These are phyloP conservation scores for Leccinum truebloodii DNA, from an alignment of 768 basidiomycete species.

Conservation along the genomic window DNA sequence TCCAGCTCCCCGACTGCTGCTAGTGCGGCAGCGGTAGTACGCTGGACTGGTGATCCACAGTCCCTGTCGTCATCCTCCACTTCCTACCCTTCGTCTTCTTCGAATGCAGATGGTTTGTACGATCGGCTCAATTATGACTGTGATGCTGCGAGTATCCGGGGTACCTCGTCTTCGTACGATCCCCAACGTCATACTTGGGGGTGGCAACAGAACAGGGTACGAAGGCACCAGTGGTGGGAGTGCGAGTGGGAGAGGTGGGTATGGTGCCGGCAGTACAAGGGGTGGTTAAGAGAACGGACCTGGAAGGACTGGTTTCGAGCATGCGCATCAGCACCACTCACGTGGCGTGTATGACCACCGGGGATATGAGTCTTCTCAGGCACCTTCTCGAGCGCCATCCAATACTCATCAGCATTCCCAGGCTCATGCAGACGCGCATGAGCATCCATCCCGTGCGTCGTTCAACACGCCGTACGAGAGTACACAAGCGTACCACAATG, in stretches of 20 bases:
- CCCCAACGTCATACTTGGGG: constrained; percentile 19
- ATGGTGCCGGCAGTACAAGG: constrained; percentile 20
- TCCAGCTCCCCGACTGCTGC: constrained; percentile 9
- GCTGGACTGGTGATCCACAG: constrained; percentile 19
- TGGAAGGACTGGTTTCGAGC: constrained; percentile 24
- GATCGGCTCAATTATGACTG: constrained; percentile 27
- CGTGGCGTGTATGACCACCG: constrained; percentile 31
- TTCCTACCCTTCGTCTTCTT: constrained; percentile 20
- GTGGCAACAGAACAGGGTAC: constrained; percentile 14
- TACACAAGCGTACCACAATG: constrained; percentile 30
- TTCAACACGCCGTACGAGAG: constrained; percentile 29
- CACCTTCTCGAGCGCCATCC: constrained; percentile 23
- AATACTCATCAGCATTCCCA: constrained; percentile 19
- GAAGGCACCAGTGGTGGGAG: constrained; percentile 15
- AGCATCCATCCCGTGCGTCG: constrained; percentile 17
- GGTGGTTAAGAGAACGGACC: constrained; percentile 24
- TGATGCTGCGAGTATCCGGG: constrained; percentile 17
- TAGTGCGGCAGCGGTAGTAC: constrained; percentile 2
- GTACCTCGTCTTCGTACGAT: constrained; percentile 20
- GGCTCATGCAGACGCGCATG: constrained; percentile 23
- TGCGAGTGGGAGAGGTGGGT: constrained; percentile 20
- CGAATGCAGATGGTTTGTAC: constrained; percentile 20
- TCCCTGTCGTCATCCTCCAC: constrained; percentile 13
- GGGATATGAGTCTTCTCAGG: constrained; percentile 27
- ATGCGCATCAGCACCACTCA: constrained; percentile 28